Percentiles rank a stretch among this genome's conserved stretches.
These are phyloP conservation scores for Melastoma malabathricum DNA, from an alignment of 345 rosid genomes.

Conservation along the genomic window DNA sequence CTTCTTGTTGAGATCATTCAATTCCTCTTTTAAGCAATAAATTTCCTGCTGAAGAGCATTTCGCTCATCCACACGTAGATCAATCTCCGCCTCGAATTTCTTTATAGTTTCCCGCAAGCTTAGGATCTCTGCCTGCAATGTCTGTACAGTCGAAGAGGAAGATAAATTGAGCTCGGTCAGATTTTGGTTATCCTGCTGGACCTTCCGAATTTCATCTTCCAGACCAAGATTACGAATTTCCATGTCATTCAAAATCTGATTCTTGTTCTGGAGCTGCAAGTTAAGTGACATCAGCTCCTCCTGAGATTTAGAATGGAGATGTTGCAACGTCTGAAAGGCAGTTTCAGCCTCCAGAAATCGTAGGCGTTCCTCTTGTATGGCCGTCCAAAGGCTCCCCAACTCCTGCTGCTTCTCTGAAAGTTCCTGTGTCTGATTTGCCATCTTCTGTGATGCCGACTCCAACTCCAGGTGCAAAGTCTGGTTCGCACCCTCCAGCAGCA, in stretches of 20 bases:
- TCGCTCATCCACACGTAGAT: slow-evolving; percentile 72
- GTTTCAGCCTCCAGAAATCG: slow-evolving; percentile 93
- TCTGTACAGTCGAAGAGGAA: slow-evolving; percentile 52
- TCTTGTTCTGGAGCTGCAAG: slow-evolving; percentile 43
- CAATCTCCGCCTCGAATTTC: slow-evolving; percentile 90
- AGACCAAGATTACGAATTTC: slow-evolving; percentile 46
- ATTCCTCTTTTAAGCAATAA: slow-evolving; percentile 87
- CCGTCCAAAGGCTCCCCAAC: slow-evolving; percentile 69
- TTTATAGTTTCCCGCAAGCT: slow-evolving; percentile 52
- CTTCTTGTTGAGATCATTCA: slow-evolving; percentile 60
- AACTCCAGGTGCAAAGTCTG: slow-evolving; percentile 57
- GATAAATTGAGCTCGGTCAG: slow-evolving; percentile 55
- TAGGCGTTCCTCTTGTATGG: slow-evolving; percentile 77
- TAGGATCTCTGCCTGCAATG: slow-evolving; percentile 57
- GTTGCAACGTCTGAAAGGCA: slow-evolving; percentile 92
- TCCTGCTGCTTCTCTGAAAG: slow-evolving; percentile 83
- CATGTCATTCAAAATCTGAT: slow-evolving; percentile 49
- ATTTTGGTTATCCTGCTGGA: slow-evolving; percentile 39
- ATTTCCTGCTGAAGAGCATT: slow-evolving; percentile 98
- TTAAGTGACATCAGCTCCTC: slow-evolving; percentile 76
- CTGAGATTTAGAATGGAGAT: slow-evolving; percentile 89
- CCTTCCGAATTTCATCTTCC: slow-evolving; percentile 40
- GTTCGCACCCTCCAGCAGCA: slow-evolving; percentile 59
- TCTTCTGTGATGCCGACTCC: slow-evolving; percentile 45
- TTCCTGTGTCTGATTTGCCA: slow-evolving; percentile 55